These are phyloP conservation scores for Botryosphaeria dothidea DNA, from an alignment of 2,329 filamentous ascomycete species.

Conservation along the genomic window DNA sequence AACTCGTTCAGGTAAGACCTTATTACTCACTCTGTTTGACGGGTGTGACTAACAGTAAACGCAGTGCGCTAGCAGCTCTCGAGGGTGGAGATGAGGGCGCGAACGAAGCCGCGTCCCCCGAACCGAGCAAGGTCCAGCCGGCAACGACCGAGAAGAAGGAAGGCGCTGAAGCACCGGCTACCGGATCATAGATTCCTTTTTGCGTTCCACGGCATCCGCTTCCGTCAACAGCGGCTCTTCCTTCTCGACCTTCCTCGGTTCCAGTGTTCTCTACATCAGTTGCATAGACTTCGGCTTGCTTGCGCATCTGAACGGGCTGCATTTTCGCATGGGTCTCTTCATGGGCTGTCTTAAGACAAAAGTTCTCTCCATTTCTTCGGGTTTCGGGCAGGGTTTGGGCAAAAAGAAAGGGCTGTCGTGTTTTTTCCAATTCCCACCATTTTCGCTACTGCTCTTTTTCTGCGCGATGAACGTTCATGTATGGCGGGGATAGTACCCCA, in stretches of 20 bases:
- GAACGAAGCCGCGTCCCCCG: constrained; percentile 23
- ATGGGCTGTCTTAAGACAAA: constrained; percentile 19
- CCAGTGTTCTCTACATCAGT: constrained; percentile 17
- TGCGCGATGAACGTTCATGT: constrained; percentile 13
- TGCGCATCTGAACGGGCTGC: constrained; percentile 26
- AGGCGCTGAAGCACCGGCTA: constrained; percentile 32
- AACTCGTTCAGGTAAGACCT: constrained; percentile 89
- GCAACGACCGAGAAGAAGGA: constrained; percentile 24
- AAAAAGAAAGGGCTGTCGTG: constrained; percentile 16
- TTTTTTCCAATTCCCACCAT: constrained; percentile 11
- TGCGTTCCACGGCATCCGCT: constrained; percentile 15
- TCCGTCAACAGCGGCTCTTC: constrained; percentile 3
- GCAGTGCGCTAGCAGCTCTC: constrained; percentile 56
- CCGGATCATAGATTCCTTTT: constrained; percentile 32
- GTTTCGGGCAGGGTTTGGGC: constrained; percentile 8
- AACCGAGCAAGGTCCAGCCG: constrained; percentile 26
- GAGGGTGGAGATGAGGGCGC: constrained; percentile 58
- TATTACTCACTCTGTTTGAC: not conserved
- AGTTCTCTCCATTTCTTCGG: constrained; percentile 14
- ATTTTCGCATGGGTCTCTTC: constrained; percentile 22
- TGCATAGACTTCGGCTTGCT: constrained; percentile 31
- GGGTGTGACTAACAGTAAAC: constrained; percentile 24
- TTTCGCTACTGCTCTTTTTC: constrained; percentile 6
- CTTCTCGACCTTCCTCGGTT: constrained; percentile 8
- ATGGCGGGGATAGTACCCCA: constrained; percentile 13